Percentiles rank a stretch among this genome's conserved stretches.
phyloP scores from a whole-genome alignment of 1,284 basidiomycete species.

The Trametes versicolor region DNA sequence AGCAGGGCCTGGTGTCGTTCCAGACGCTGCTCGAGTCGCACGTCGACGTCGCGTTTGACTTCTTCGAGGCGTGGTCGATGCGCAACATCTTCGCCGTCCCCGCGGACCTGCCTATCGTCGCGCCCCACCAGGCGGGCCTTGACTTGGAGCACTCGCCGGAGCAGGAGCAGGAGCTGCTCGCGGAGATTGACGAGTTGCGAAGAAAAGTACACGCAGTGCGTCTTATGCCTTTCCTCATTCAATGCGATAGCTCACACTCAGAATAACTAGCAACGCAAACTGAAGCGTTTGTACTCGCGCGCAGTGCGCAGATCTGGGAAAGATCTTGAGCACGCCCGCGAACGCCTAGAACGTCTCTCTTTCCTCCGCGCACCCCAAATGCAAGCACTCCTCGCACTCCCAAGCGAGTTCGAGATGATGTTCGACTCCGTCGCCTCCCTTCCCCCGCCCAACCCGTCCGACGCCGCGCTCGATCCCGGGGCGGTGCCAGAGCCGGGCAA shows the following conservation, averaged over 20 bases:
- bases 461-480: constrained; percentile 49
- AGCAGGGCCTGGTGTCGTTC: constrained; percentile 79
- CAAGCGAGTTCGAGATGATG: constrained; percentile 46
- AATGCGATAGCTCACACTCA: constrained; percentile 13
- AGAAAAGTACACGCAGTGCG: constrained; percentile 68
- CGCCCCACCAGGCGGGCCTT: constrained; percentile 72
- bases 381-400: constrained; percentile 38
- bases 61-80: constrained; percentile 82
- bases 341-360: constrained; percentile 54
- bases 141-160: constrained; percentile 60
- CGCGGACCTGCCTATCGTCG: constrained; percentile 69
- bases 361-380: constrained; percentile 53
- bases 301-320: constrained; percentile 56
- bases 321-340: constrained; percentile 54
- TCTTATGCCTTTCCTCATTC: constrained; percentile 15
- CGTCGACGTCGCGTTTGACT: constrained; percentile 82
- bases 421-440: constrained; percentile 58
- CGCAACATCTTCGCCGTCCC: constrained; percentile 80
- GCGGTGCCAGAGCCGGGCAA: constrained; percentile 68
- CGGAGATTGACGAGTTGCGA: constrained; percentile 69
- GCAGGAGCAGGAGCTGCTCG: constrained; percentile 64
- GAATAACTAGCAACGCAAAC: constrained; percentile 64
- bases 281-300: constrained; percentile 61
- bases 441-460: constrained; percentile 58
- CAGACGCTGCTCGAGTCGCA: constrained; percentile 82